phyloP scores from a whole-genome alignment of 345 rosid genomes.

The Syzygium aromaticum region DNA sequence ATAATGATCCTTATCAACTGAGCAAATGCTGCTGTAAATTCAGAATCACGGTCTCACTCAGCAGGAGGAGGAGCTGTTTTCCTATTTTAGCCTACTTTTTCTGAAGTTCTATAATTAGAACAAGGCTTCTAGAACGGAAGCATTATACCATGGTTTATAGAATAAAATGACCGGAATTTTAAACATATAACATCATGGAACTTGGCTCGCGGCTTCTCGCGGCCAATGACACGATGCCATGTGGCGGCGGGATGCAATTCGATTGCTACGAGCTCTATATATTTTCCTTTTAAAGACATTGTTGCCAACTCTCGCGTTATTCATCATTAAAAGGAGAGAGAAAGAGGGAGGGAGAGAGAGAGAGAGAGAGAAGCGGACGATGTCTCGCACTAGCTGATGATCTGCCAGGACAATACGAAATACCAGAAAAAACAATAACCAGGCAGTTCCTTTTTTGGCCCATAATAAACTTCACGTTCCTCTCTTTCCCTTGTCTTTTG shows the following conservation, averaged over 20 bases:
- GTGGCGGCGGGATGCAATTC: background rate
- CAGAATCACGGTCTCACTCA: background rate
- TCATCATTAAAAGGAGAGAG: background rate
- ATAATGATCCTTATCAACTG: background rate
- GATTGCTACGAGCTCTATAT: background rate
- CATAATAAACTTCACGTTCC: background rate
- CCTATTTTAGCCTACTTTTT: background rate
- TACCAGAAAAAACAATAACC: background rate
- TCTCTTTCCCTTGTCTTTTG: background rate
- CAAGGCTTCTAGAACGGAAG: background rate
- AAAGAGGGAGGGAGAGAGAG: background rate
- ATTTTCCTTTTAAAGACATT: background rate
- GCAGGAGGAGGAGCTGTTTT: background rate
- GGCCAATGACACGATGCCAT: background rate
- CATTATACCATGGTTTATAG: background rate
- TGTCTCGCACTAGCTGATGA: background rate
- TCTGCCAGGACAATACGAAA: background rate
- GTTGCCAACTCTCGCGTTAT: background rate
- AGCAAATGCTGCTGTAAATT: background rate
- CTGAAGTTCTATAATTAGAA: background rate
- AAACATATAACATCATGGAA: background rate
- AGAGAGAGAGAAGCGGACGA: constrained; percentile 2
- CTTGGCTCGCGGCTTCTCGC: background rate
- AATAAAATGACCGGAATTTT: background rate
- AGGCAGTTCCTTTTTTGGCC: background rate